phyloP scores from a whole-genome alignment of 2,329 filamentous ascomycete species.

The Torrubiellomyces zombiae region DNA sequence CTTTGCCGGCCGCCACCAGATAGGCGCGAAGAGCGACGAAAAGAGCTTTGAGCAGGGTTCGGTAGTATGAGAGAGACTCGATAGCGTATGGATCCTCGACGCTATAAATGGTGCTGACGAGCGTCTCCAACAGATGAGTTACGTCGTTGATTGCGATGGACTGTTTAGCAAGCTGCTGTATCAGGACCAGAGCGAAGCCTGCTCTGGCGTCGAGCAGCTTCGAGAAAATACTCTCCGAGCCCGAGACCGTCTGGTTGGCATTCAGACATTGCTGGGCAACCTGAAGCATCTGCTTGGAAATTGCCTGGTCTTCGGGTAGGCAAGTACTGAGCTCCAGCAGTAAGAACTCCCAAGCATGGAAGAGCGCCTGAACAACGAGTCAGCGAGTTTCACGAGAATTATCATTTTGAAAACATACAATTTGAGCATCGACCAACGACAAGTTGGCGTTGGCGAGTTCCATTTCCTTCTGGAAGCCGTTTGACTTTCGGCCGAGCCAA shows the following conservation, averaged over 20 bases:
- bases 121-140: slow-evolving; percentile 30
- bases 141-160: slow-evolving; percentile 32
- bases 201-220: slow-evolving; percentile 60
- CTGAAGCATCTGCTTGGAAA: slow-evolving; percentile 55
- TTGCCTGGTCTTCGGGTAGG: slow-evolving; percentile 30
- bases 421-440: slow-evolving; percentile 81
- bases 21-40: slow-evolving; percentile 66
- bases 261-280: slow-evolving; percentile 63
- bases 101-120: slow-evolving; percentile 34
- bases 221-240: slow-evolving; percentile 68
- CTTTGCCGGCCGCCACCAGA: slow-evolving; percentile 18
- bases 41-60: slow-evolving; percentile 66
- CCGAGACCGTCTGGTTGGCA: slow-evolving; percentile 56
- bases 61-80: slow-evolving; percentile 53
- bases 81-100: slow-evolving; percentile 36
- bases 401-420: slow-evolving; percentile 35
- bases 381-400: slow-evolving; percentile 4
- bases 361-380: slow-evolving; percentile 42
- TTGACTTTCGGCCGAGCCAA: slow-evolving; percentile 53
- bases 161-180: slow-evolving; percentile 59
- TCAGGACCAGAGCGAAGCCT: slow-evolving; percentile 64
- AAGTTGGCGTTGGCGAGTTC: slow-evolving; percentile 78
- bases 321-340: slow-evolving; percentile 65
- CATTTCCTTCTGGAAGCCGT: slow-evolving; percentile 72
- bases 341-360: slow-evolving; percentile 80